Base-by-base conservation (phyloP, 345 rosid species). In the Draba incana region DNA sequence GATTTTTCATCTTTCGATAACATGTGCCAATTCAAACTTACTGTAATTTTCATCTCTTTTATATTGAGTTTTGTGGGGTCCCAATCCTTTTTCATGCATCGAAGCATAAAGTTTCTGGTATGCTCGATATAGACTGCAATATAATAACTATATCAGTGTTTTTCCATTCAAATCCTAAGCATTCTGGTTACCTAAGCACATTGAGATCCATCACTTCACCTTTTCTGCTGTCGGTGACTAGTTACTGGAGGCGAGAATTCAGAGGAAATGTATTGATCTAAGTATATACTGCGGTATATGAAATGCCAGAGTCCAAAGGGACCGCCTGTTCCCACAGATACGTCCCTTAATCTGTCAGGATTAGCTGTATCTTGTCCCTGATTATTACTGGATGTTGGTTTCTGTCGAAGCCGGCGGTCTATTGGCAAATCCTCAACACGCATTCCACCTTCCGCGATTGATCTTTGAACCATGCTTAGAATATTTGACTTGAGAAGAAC, bases 271-370 rank as follows among this genome's bases (percentile, higher is more conserved):
- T 92, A 95, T 57, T 95, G 99, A 81, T 95, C 97, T 78, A 95
- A 82, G 84, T 83, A 89, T 69, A 89, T 81, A 72, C 99, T 95
- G 60, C 94, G 98, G 63, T 95, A 95, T 41, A 95, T 88, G 81
- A 95, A 95, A 85, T 95, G 96, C 98, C 98, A 92, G 37, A 95
- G 85, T 77, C 98, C 99, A 57, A 87, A 86, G 48, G 96, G 96
- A 61, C 97, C 99, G 64, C 99, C 98, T 13, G 84, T 79, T 57
- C 97, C 94, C 61, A 75, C 77, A 76, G 69, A 70, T 11, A 85
- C 74, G 50, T 92, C 90, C 52, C 68, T 77, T 53, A 75, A 42
- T 76, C 77, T 75, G 56, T 85, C 87, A 41, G 81, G 82, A 74
- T 80, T 80, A 68, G 85, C 75, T 16, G 84, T 68, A 7, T 27